phyloP scores from a whole-genome alignment of 2,329 filamentous ascomycete species.

The Talaromyces sp. region DNA sequence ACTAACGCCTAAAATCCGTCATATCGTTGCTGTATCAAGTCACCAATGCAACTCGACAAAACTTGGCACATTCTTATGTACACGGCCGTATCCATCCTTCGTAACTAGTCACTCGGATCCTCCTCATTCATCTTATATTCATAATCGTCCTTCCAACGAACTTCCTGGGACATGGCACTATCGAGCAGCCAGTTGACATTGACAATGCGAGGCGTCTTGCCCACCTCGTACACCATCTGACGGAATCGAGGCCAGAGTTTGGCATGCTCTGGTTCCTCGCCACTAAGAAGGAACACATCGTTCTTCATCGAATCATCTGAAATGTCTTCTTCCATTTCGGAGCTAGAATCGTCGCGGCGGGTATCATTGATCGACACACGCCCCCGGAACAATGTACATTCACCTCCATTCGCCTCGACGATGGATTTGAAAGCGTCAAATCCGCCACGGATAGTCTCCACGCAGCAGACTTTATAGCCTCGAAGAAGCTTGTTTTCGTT shows the following conservation, averaged over 20 bases:
- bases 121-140: constrained; percentile 24
- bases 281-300: constrained; percentile 78
- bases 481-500: constrained; percentile 73
- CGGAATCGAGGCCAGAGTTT: constrained; percentile 75
- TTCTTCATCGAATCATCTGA: constrained; percentile 58
- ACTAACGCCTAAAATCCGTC: background rate
- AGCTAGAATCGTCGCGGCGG: constrained; percentile 51
- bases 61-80: constrained; percentile 2
- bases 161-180: constrained; percentile 80
- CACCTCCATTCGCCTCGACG: constrained; percentile 80
- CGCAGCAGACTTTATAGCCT: constrained; percentile 77
- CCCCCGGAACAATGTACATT: constrained; percentile 70
- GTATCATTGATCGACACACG: constrained; percentile 58
- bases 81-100: background rate
- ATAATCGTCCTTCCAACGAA: constrained; percentile 63
- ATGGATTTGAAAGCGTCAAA: constrained; percentile 81
- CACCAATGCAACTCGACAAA: background rate
- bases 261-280: constrained; percentile 60
- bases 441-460: constrained; percentile 71
- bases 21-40: background rate
- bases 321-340: constrained; percentile 43
- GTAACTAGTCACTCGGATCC: background rate
- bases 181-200: constrained; percentile 84
- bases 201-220: constrained; percentile 77
- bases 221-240: constrained; percentile 69